Base-by-base conservation (phyloP, 2,329 filamentous ascomycete species). In the Leptographium wingfieldii region DNA sequence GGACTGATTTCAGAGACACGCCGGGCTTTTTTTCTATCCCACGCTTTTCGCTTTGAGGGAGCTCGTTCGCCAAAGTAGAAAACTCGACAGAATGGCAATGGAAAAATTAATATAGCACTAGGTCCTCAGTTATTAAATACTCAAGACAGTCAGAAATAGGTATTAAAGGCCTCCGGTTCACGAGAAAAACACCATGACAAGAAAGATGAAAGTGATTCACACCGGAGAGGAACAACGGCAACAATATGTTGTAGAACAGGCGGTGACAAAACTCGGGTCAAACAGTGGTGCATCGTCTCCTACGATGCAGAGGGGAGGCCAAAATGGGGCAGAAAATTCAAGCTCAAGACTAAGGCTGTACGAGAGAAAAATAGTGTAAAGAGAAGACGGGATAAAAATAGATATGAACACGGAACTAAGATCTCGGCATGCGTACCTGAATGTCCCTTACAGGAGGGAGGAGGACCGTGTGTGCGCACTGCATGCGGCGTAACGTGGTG, bases 401-500 rank as follows among this genome's bases (percentile, higher is more conserved):
- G 27, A 16, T 10, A 2, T 31, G 9, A 53, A 19, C 6, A 19
- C 2, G 22, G 38, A 6, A 40, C 16, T 35, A 52, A 27, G 22
- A 27, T 52, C 22, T 9, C 49, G 25, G 10, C 10, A 16, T 10
- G 22, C 49, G 49, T 31, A 55, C 19, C 29, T 40, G 54, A 22
- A 5, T 27, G 11, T 27, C 7, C 54, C 38, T 19, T n/a, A 46
- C 19, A 46, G 19, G 19, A 46, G 12, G 33, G 31, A 35, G 3
- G 29, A 22, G 22, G 12, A n/a, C 22, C 2, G 52, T 27, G 55
- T 55, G 59, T 14, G 46, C 16, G 48, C 40, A 54, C 59, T 33
- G 49, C 49, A 57, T 57, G 38, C 55, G 11, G 49, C 49, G 59
- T 60, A 49, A 57, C 59, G 29, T 49, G 11, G 49, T 33, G 48